A percentile compares a stretch with the other conserved stretches of the same genome.
Evolutionary conservation across 75 land plant genomes (phyloP).

Genomic region (Isoetes taiwanensis): DNA sequence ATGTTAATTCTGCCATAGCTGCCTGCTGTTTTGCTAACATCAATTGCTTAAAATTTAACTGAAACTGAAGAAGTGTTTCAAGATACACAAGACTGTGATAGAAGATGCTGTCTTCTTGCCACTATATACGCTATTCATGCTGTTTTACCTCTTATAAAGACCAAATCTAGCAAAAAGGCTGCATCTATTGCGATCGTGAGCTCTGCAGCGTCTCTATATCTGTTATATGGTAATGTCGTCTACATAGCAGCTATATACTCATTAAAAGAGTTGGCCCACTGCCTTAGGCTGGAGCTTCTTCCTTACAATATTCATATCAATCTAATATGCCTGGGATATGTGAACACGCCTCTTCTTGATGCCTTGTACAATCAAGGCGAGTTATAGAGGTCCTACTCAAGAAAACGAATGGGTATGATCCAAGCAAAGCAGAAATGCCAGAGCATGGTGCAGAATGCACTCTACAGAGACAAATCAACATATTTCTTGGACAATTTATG

Average conservation of each 20-base stretch:
- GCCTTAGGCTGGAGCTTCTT: constrained; percentile 17
- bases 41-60: too few relatives aligned
- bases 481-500: too few relatives aligned
- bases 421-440: constrained; percentile 17
- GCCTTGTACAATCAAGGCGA: constrained; percentile 22
- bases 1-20: too few relatives aligned
- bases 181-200: constrained; percentile 25
- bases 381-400: constrained; percentile 10
- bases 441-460: constrained; percentile 13
- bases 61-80: too few relatives aligned
- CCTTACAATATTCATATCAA: constrained; percentile 17
- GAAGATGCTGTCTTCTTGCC: constrained; percentile 22
- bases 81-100: too few relatives aligned
- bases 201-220: constrained; percentile 21
- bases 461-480: too few relatives aligned
- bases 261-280: constrained; percentile 13
- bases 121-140: constrained; percentile 19
- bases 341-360: constrained; percentile 19
- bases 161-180: constrained; percentile 8
- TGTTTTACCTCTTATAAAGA: constrained; percentile 27
- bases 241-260: constrained; percentile 22
- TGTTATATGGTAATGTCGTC: not conserved
- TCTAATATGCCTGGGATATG: constrained; percentile 22
- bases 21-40: too few relatives aligned
- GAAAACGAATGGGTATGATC: constrained; percentile 16